These are phyloP conservation scores for Salvia hispanica DNA, from an alignment of 257 asterid species.

Conservation along the genomic window DNA sequence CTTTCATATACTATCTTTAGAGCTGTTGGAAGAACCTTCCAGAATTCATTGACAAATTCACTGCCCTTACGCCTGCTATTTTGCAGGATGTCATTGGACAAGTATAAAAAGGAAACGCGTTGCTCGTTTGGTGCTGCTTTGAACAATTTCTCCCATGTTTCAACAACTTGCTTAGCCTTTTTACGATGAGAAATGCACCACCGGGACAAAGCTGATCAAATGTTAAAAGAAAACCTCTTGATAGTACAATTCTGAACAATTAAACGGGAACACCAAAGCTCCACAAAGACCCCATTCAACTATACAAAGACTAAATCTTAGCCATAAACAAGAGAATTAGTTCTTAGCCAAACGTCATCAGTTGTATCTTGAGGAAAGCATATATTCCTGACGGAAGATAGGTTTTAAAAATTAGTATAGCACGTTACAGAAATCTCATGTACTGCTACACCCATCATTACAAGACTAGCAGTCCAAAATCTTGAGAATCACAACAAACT, in stretches of 20 bases:
- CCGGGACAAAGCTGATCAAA: conserved; percentile 71
- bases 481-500: neutral
- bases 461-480: neutral
- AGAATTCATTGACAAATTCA: conserved; percentile 93
- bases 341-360: conserved; percentile 12
- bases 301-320: neutral
- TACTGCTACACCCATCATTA: neutral
- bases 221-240: conserved; percentile 51
- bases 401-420: neutral
- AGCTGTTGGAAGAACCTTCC: conserved; percentile 88
- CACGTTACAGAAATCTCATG: neutral
- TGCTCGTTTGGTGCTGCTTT: conserved; percentile 75
- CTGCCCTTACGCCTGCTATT: conserved; percentile 96
- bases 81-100: conserved; percentile 93
- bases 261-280: conserved; percentile 9
- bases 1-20: conserved; percentile 65
- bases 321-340: conserved; percentile 13
- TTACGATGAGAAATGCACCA: conserved; percentile 86
- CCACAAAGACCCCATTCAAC: conserved; percentile 6
- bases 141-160: conserved; percentile 82
- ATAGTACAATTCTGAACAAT: conserved; percentile 27
- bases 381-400: neutral
- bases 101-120: conserved; percentile 75
- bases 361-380: conserved; percentile 1
- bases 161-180: conserved; percentile 90